Conservation (phyloP, 306 rosid genomes). For the Quercus robur region DNA sequence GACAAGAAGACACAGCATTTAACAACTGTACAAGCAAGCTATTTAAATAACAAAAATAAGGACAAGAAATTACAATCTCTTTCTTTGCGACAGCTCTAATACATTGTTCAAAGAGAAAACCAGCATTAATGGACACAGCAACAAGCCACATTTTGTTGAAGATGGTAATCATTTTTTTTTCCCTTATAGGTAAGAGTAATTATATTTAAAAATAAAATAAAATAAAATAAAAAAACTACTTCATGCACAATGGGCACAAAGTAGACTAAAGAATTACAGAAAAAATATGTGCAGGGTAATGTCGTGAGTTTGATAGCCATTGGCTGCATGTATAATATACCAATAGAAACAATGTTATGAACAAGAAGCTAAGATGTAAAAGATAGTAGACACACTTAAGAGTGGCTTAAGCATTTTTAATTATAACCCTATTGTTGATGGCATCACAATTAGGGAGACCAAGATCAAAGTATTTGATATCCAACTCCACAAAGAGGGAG, state of each 20-base stretch:
- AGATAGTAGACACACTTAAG: constrained; percentile 46
- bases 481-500: constrained; percentile 62
- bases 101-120: background rate
- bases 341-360: background rate
- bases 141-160: background rate
- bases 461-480: constrained; percentile 89
- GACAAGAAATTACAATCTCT: background rate
- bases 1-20: background rate
- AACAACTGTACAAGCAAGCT: background rate
- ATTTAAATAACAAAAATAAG: background rate
- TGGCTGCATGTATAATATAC: no score
- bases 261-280: no score
- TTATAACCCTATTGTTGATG: constrained; percentile 83
- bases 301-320: no score
- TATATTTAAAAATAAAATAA: no score
- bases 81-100: background rate
- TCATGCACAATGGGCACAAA: no score
- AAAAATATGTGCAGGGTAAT: no score
- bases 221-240: no score
- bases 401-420: constrained; percentile 95
- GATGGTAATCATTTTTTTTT: background rate
- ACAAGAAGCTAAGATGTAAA: background rate
- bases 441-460: constrained; percentile 92
- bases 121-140: background rate
- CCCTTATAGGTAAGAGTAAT: no score